Base-by-base conservation (phyloP, 257 asterid species). In the Haberlea rhodopensis region DNA sequence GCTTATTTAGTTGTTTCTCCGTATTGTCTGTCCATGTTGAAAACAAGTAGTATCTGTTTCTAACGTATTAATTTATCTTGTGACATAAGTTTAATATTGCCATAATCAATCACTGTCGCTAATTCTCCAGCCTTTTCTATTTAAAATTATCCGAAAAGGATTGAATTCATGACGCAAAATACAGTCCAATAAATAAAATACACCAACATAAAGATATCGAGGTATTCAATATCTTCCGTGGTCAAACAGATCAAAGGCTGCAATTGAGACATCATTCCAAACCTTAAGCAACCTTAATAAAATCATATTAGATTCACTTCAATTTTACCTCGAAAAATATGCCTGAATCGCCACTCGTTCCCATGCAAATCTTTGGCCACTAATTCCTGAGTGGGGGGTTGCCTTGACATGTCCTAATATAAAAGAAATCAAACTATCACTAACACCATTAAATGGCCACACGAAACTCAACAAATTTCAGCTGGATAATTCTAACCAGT, bases 311-410 rank as follows among this genome's bases (percentile, higher is more conserved):
- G 59, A 54, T 63, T 64, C 29, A 24, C 13, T 32, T 49, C 19
- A 57, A 31, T 43, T 58, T 34, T 58, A 92, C 99, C 99, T 2
- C 99, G 95, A 71, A 92, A 92, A 37, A 92, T 92, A 70, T 92
- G 99, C 81, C 83, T 85, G 74, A 92, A 92, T 32, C 96, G 88
- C 99, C 99, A 92, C 65, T 92, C 99, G 48, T 74, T 87, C 73
- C 91, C 95, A 76, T 84, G 99, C 87, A 92, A 77, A 81, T 92
- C 99, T 70, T 89, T 89, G 45, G 99, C 96, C 26, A 60, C 91
- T 74, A 92, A 64, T 69, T 92, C 99, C 81, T 92, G 98, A 7
- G 95, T 87, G 4, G 98, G 98, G 58, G 98, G 98, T 68, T 89
- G 97, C 74, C 89, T 80, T 16, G 97, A 81, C 98, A 89, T 92